Evolutionary conservation across 2,329 filamentous ascomycete genomes (phyloP).

Genomic region (Bretziella fagacearum): DNA sequence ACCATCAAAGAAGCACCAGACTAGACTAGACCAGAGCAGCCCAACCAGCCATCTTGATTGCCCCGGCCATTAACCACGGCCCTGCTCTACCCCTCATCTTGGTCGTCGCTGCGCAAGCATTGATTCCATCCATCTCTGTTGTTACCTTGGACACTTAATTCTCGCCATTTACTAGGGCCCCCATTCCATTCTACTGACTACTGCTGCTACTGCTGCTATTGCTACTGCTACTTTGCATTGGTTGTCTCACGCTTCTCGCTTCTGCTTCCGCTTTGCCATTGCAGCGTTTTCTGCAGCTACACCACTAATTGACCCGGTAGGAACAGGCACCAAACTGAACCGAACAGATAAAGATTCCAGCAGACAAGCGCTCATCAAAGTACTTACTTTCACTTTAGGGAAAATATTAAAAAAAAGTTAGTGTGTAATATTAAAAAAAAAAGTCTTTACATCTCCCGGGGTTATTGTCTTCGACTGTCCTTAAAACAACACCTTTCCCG

Average conservation of each 20-base stretch:
- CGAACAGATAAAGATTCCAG: constrained; percentile 1
- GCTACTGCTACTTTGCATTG: background rate
- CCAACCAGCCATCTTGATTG: background rate
- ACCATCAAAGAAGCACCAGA: too few species aligned
- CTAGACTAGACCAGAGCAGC: too few species aligned
- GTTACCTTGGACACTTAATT: background rate
- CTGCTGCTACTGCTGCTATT: background rate
- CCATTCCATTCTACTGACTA: background rate
- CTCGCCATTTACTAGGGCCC: background rate
- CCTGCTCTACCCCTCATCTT: background rate
- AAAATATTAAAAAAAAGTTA: background rate
- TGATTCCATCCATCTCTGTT: background rate
- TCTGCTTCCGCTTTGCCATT: constrained; percentile 8
- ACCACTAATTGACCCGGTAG: constrained; percentile 1
- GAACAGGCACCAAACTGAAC: background rate
- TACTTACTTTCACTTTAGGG: background rate
- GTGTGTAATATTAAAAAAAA: too few species aligned
- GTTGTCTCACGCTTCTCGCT: constrained; percentile 8
- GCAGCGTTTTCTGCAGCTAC: background rate
- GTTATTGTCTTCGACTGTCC: too few species aligned
- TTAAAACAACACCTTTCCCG: too few species aligned
- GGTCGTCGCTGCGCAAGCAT: background rate
- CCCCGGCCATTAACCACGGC: background rate
- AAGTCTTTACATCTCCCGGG: too few species aligned
- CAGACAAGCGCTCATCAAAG: background rate